These are phyloP conservation scores for Hypsizygus ulmarius DNA, from an alignment of 1,284 basidiomycete species.

Conservation along the genomic window DNA sequence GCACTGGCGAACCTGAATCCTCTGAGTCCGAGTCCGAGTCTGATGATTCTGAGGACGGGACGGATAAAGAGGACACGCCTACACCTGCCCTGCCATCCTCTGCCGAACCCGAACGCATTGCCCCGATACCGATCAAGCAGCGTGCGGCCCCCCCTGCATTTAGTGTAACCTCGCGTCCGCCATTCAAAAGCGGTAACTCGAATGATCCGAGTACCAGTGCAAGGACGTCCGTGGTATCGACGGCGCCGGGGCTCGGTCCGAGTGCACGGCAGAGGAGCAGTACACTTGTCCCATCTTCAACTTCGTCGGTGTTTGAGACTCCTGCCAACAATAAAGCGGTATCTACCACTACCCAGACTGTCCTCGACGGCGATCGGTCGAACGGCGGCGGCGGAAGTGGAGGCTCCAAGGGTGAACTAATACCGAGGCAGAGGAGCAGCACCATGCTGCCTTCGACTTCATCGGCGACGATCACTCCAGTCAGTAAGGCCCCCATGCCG, in stretches of 20 bases:
- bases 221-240: neutral
- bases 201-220: neutral
- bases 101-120: constrained; percentile 33
- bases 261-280: constrained; percentile 23
- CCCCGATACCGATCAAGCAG: constrained; percentile 63
- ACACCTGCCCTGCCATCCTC: constrained; percentile 1
- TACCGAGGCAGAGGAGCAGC: constrained; percentile 23
- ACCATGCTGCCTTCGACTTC: constrained; percentile 19
- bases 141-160: constrained; percentile 62
- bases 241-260: constrained; percentile 1
- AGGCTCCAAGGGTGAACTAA: neutral
- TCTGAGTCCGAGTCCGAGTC: constrained; percentile 12
- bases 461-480: neutral
- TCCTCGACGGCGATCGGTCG: neutral
- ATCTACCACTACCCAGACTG: neutral
- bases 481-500: constrained; percentile 22
- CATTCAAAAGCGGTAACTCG: constrained; percentile 10
- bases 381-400: neutral
- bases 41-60: constrained; percentile 18
- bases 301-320: constrained; percentile 13
- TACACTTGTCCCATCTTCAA: constrained; percentile 28
- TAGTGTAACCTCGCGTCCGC: constrained; percentile 65
- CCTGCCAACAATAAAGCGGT: neutral
- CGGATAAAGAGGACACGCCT: constrained; percentile 9
- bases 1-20: constrained; percentile 32